A percentile compares a stretch with the other conserved stretches of the same genome.
phyloP scores from a whole-genome alignment of 2,329 filamentous ascomycete species.

The Aspergillus sojae region DNA sequence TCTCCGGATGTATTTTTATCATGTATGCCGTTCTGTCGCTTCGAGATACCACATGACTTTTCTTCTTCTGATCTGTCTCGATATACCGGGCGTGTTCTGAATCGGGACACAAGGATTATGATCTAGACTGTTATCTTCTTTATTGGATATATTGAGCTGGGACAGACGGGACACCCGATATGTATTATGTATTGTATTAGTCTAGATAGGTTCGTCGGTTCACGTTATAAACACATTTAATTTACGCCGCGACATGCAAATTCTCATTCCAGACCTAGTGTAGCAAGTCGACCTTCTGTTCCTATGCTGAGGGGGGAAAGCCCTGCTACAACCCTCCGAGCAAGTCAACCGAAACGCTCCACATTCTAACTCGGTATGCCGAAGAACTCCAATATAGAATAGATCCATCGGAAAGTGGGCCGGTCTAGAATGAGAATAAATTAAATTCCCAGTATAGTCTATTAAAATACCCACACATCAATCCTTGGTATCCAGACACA shows the following conservation, averaged over 20 bases:
- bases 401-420: not conserved
- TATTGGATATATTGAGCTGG: slow-evolving; percentile 1
- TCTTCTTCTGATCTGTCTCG: slow-evolving; percentile 1
- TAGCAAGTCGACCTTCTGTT: too few species aligned
- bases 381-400: not conserved
- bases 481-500: not conserved
- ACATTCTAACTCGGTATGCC: not conserved
- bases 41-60: not conserved
- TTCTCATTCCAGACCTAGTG: not conserved
- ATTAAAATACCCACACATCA: not conserved
- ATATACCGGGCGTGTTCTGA: not conserved
- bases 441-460: not conserved
- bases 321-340: too few species aligned
- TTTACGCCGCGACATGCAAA: not conserved
- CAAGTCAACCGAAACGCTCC: too few species aligned
- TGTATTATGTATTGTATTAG: slow-evolving; percentile 1
- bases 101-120: not conserved
- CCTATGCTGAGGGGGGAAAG: too few species aligned
- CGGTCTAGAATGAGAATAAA: not conserved
- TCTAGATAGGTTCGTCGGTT: not conserved
- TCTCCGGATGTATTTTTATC: slow-evolving; percentile 3
- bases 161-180: not conserved
- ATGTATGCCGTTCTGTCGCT: not conserved
- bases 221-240: not conserved
- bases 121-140: not conserved